These are phyloP conservation scores for Boletus smithii DNA, from an alignment of 1,284 basidiomycete species.

Conservation along the genomic window DNA sequence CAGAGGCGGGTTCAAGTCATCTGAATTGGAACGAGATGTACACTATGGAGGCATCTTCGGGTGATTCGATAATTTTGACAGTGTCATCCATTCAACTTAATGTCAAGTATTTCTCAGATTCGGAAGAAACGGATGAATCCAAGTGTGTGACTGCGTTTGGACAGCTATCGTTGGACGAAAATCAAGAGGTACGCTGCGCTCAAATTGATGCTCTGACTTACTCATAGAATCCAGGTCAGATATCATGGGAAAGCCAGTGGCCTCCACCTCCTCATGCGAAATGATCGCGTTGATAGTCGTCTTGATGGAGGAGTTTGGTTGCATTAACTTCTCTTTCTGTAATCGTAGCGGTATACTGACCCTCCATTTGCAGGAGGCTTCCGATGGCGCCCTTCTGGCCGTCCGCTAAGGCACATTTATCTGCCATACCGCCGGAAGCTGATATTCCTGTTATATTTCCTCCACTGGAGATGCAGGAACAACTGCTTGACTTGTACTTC, in stretches of 20 bases:
- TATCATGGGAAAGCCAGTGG: conserved; percentile 75
- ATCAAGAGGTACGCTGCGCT: conserved; percentile 56
- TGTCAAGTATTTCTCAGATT: conserved; percentile 13
- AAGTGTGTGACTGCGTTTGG: conserved; percentile 49
- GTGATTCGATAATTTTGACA: conserved; percentile 19
- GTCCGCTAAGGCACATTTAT: conserved; percentile 39
- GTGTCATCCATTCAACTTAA: conserved; percentile 3
- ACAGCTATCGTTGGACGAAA: conserved; percentile 78
- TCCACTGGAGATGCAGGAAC: conserved; percentile 56
- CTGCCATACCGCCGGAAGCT: conserved; percentile 40
- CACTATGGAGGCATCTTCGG: conserved; percentile 43
- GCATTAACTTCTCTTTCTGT: conserved; percentile 11
- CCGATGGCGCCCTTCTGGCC: conserved; percentile 78
- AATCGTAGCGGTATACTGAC: conserved; percentile 5
- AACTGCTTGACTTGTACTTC: conserved; percentile 73
- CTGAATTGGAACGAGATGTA: conserved; percentile 56
- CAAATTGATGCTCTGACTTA: background rate
- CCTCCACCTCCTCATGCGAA: conserved; percentile 68
- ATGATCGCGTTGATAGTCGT: conserved; percentile 61
- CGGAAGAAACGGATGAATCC: conserved; percentile 27
- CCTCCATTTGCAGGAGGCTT: conserved; percentile 51
- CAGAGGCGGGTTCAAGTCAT: conserved; percentile 5
- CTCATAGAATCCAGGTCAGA: conserved; percentile 51
- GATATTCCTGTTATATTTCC: conserved; percentile 52
- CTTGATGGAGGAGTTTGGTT: conserved; percentile 76